A percentile compares a stretch with the other conserved stretches of the same genome.
Evolutionary conservation across 495 filamentous ascomycete genomes (phyloP).

Genomic region (Haplographium delicatum): DNA sequence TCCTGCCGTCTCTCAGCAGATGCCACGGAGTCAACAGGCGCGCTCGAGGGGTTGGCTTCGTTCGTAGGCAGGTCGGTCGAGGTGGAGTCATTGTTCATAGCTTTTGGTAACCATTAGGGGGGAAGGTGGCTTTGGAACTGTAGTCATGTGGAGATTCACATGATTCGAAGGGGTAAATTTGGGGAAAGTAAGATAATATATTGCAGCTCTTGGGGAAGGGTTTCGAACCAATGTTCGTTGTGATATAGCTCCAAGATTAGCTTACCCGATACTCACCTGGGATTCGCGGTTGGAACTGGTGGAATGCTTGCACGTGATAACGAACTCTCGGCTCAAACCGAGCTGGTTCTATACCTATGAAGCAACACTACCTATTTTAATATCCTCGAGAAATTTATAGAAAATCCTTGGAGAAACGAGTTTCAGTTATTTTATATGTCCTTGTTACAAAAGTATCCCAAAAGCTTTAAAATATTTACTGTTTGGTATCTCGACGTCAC

Average conservation of each 20-base stretch:
- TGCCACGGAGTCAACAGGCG: constrained; percentile 28
- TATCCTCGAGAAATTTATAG: no score
- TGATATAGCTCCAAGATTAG: not conserved
- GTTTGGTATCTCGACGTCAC: no score
- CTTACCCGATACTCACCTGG: no score
- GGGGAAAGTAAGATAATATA: not conserved
- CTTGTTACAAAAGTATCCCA: no score
- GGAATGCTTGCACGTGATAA: no score
- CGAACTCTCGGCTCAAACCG: no score
- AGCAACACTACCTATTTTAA: no score
- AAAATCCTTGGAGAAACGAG: no score
- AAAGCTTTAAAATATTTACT: no score
- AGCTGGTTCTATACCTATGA: no score
- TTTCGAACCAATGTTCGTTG: not conserved
- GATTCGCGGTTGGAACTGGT: no score
- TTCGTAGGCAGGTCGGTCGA: constrained; percentile 39
- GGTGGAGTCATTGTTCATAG: constrained; percentile 65
- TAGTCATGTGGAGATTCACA: constrained; percentile 13
- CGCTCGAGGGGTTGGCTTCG: constrained; percentile 23
- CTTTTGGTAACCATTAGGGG: constrained; percentile 36
- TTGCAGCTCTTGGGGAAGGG: not conserved
- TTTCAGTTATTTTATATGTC: no score
- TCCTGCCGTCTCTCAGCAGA: constrained; percentile 22
- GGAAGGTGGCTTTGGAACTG: not conserved
- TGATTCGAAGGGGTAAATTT: constrained; percentile 9